A percentile compares a stretch with the other conserved stretches of the same genome.
Conservation (phyloP, 2,329 filamentous ascomycete genomes). For the Zarea fungicola region DNA sequence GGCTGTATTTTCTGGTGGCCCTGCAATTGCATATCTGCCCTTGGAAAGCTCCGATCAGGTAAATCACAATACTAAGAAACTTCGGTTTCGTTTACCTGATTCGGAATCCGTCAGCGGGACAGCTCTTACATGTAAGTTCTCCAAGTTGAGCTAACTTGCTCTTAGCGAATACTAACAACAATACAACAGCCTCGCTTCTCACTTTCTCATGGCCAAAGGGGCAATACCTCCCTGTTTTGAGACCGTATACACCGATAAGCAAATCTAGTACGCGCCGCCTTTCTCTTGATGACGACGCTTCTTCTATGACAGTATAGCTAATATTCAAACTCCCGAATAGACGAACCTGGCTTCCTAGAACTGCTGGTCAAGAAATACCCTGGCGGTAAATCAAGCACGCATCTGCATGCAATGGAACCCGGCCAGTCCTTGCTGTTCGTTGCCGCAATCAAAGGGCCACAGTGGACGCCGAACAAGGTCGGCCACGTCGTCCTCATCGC, state of each 20-base stretch:
- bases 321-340: too few relatives aligned
- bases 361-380: background rate
- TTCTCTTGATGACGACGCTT: too few relatives aligned
- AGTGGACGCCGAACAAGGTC: conserved; percentile 40
- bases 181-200: background rate
- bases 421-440: background rate
- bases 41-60: background rate
- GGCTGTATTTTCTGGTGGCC: conserved; percentile 20
- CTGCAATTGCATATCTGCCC: background rate
- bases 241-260: background rate
- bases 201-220: background rate
- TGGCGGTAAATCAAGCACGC: background rate
- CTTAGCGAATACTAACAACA: background rate
- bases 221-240: background rate
- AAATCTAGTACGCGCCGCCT: background rate
- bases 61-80: background rate
- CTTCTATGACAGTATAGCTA: too few relatives aligned
- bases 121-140: background rate
- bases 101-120: background rate
- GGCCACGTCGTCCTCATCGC: conserved; percentile 59
- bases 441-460: background rate
- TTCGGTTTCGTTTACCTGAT: background rate
- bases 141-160: too few relatives aligned
- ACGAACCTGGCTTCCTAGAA: background rate
- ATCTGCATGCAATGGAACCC: background rate